Evolutionary conservation across 192 early-diverging fungal species (phyloP).

Genomic region (Helicostylum pulchrum): DNA sequence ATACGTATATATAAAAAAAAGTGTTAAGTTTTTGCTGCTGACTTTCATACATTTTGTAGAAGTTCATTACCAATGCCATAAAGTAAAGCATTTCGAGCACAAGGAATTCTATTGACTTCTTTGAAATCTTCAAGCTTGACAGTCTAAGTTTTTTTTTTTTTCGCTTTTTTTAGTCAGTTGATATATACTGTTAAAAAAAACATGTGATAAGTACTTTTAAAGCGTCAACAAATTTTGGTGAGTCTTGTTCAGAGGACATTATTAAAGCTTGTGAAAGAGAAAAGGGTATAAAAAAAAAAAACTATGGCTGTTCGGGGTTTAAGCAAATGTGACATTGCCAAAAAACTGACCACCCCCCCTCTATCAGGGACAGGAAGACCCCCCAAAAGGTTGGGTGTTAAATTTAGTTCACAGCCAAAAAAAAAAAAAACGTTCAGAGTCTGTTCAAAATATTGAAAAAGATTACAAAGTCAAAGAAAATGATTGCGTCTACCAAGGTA

Average conservation of each 20-base stretch:
- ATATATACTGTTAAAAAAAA: neutral
- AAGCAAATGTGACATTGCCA: too few relatives aligned
- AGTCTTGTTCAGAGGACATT: conserved; percentile 17
- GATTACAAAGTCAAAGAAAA: conserved; percentile 99
- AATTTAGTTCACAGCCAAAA: too few relatives aligned
- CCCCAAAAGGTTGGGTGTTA: too few relatives aligned
- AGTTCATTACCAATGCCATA: conserved; percentile 39
- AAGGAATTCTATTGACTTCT: conserved; percentile 39
- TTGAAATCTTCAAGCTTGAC: conserved; percentile 41
- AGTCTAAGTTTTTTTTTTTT: conserved; percentile 22
- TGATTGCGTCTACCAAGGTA: conserved; percentile 99
- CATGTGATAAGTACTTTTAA: conserved; percentile 16
- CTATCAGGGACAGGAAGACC: too few relatives aligned
- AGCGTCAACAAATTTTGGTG: conserved; percentile 18
- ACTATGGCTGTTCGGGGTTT: too few relatives aligned
- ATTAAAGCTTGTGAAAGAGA: neutral
- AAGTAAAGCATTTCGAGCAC: conserved; percentile 40
- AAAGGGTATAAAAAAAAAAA: too few relatives aligned
- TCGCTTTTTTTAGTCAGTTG: neutral
- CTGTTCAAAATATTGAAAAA: conserved; percentile 97
- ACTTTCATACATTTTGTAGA: neutral
- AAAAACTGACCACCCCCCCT: too few relatives aligned
- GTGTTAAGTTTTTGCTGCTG: too few relatives aligned
- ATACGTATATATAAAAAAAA: neutral
- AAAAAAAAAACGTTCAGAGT: conserved; percentile 73